Percentiles rank a stretch among this genome's conserved stretches.
Evolutionary conservation across 148 eudicot species (phyloP).

Genomic region (Silene conica): DNA sequence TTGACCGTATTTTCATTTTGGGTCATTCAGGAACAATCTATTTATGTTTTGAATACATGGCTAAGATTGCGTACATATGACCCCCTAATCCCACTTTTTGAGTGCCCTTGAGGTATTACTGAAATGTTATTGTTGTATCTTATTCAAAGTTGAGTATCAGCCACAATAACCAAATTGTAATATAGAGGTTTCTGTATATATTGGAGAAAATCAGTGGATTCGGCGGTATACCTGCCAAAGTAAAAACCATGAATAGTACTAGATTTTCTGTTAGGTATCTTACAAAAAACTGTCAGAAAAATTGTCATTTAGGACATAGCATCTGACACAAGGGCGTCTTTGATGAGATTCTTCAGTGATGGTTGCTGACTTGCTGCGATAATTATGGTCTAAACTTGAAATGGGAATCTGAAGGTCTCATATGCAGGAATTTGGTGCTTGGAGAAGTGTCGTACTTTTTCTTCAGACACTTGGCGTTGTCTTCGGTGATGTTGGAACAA

Average conservation of each 20-base stretch:
- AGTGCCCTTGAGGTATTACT: too few species aligned
- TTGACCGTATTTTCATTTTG: too few species aligned
- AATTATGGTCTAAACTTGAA: neutral
- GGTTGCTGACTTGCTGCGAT: neutral
- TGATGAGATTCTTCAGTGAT: slow-evolving; percentile 2
- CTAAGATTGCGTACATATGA: too few species aligned
- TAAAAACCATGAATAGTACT: too few species aligned
- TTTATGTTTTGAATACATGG: too few species aligned
- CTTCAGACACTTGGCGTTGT: slow-evolving; percentile 92
- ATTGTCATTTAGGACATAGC: neutral
- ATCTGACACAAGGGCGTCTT: neutral
- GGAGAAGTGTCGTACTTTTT: slow-evolving; percentile 57
- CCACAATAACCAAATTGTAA: neutral
- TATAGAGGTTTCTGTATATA: neutral
- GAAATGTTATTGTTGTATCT: too few species aligned
- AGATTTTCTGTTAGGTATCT: too few species aligned
- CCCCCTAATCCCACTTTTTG: too few species aligned
- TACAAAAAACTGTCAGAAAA: neutral
- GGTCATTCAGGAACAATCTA: too few species aligned
- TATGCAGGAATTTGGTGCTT: slow-evolving; percentile 72
- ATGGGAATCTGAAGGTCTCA: slow-evolving; percentile 19
- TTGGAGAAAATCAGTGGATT: neutral
- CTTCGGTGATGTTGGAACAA: slow-evolving; percentile 97
- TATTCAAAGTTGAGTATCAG: neutral
- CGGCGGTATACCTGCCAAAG: neutral